phyloP scores from a whole-genome alignment of 2,329 filamentous ascomycete genomes.

The Xylaria sp. region DNA sequence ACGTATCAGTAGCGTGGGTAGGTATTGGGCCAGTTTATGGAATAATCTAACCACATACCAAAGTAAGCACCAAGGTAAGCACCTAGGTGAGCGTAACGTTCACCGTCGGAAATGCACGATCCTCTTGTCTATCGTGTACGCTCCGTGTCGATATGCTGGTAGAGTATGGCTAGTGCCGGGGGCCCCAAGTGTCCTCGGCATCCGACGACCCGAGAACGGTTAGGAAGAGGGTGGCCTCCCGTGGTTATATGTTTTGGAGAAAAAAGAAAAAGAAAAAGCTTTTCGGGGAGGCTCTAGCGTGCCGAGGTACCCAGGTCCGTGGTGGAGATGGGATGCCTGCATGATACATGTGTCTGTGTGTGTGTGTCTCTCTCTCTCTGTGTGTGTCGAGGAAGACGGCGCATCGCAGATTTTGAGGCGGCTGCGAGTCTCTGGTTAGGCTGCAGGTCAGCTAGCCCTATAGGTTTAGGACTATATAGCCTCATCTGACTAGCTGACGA shows the following conservation, averaged over 20 bases:
- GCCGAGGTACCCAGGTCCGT: constrained; percentile 19
- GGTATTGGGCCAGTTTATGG: background rate
- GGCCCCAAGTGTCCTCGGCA: background rate
- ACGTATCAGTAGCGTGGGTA: constrained; percentile 7
- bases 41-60: background rate
- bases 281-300: background rate
- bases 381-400: too few species aligned
- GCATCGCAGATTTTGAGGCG: background rate
- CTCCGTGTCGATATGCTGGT: background rate
- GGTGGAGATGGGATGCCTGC: constrained; percentile 2
- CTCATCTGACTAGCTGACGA: constrained; percentile 34
- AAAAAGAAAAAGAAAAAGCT: constrained; percentile 11
- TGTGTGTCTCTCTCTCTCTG: too few species aligned
- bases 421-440: constrained; percentile 8
- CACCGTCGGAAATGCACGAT: constrained; percentile 1
- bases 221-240: constrained; percentile 29
- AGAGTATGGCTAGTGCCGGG: background rate
- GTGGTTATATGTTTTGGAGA: background rate
- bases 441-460: constrained; percentile 37
- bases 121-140: constrained; percentile 15
- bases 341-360: constrained; percentile 4
- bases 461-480: constrained; percentile 29
- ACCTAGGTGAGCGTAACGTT: constrained; percentile 25
- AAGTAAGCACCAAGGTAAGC: background rate
- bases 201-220: constrained; percentile 13